These are phyloP conservation scores for Zymoseptoria passerinii DNA, from an alignment of 2,329 filamentous ascomycete genomes.

Conservation along the genomic window DNA sequence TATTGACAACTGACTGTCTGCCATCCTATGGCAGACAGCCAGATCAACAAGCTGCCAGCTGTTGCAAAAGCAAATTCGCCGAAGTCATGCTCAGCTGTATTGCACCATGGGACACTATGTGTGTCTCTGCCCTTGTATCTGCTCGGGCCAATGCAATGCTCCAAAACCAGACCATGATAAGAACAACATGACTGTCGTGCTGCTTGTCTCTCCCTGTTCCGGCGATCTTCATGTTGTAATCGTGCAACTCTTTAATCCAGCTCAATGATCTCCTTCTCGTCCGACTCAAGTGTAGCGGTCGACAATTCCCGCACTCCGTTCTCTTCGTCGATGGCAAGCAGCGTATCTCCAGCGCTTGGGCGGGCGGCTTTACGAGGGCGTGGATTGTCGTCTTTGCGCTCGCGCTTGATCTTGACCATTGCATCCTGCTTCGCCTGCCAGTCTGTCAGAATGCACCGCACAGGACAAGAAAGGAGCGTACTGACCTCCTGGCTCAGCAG, in stretches of 20 bases:
- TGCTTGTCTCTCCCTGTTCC: not conserved
- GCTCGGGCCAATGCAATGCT: not conserved
- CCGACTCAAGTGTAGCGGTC: not conserved
- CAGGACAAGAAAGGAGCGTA: too few relatives aligned
- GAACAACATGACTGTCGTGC: too few relatives aligned
- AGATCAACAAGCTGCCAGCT: too few relatives aligned
- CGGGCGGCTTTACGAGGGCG: slow-evolving; percentile 14
- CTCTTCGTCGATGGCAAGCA: slow-evolving; percentile 14
- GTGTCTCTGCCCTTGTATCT: not conserved
- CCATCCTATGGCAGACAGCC: too few relatives aligned
- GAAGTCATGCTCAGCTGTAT: not conserved
- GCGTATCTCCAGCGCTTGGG: slow-evolving; percentile 1
- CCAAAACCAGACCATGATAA: too few relatives aligned
- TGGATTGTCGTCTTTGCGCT: slow-evolving; percentile 8
- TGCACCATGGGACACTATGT: not conserved
- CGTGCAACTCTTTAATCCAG: slow-evolving; percentile 3
- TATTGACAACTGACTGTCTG: too few relatives aligned
- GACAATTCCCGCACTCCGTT: slow-evolving; percentile 5
- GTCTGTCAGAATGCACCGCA: too few relatives aligned
- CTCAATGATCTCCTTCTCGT: slow-evolving; percentile 11
- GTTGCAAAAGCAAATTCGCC: not conserved
- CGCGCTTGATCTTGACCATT: slow-evolving; percentile 13
- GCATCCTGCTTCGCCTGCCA: not conserved
- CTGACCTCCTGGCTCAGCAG: too few relatives aligned
- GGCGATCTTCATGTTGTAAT: not conserved